These are phyloP conservation scores for Conticribra guillardii DNA, from an alignment of 108 stramenopile species.

Conservation along the genomic window DNA sequence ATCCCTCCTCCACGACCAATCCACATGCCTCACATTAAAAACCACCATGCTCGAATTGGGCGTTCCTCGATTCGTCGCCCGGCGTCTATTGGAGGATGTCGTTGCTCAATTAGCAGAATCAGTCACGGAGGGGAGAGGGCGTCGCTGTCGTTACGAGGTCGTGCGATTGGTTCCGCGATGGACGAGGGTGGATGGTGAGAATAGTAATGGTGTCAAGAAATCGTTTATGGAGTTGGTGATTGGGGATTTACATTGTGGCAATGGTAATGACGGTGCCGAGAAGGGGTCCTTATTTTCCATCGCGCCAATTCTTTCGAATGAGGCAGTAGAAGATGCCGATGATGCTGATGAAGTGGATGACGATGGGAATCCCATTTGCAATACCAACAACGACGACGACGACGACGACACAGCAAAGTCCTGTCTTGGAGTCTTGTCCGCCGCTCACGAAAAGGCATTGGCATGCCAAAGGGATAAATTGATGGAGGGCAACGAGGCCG, in stretches of 20 bases:
- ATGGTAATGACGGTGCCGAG: no score
- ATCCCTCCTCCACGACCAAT: conserved; percentile 17
- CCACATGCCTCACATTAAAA: not conserved
- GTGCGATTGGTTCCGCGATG: not conserved
- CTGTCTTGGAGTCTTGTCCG: not conserved
- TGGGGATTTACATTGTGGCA: no score
- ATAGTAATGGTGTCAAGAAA: no score
- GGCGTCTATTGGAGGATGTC: conserved; percentile 11
- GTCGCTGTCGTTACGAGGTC: not conserved
- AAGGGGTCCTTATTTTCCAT: no score
- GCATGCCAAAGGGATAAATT: conserved; percentile 17
- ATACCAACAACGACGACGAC: not conserved
- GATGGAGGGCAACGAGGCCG: not conserved
- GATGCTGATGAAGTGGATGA: no score
- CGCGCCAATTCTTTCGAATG: no score
- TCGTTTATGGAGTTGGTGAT: no score
- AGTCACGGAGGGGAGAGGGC: not conserved
- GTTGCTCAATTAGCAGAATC: not conserved
- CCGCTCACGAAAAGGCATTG: conserved; percentile 37
- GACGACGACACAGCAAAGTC: not conserved
- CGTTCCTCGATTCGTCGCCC: conserved; percentile 17
- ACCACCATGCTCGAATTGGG: conserved; percentile 30
- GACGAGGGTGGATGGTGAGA: no score
- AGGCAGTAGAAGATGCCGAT: no score
- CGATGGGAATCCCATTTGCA: not conserved